Base-by-base conservation (phyloP, 345 rosid species). In the Xanthoceras sorbifolium region DNA sequence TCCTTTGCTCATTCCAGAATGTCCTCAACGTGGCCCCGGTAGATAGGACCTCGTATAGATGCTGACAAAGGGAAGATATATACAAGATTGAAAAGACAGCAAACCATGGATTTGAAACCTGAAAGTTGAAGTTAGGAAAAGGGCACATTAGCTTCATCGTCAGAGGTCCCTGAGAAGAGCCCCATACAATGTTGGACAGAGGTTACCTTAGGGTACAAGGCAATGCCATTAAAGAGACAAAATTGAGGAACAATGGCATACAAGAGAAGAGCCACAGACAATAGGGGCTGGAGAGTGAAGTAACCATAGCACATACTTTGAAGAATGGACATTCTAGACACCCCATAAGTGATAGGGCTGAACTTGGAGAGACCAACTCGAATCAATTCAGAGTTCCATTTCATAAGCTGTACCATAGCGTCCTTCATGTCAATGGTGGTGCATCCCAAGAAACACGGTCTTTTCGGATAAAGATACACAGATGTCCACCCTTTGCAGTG, bases 401-500 rank as follows among this genome's bases (percentile, higher is more conserved):
- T 74, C 28, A 66, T 80, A 11, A 26, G 54, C 52, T 83, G 83
- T 29, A 71, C 36, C 70, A 83, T n/a, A 2, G 73, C 4, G 60
- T 80, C 83, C 29, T 64, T 79, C 76, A 83, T 65, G 28, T 77
- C 69, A 44, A 77, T 57, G 34, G 81, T 55, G 5, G 81, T 64
- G 25, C 9, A 55, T 26, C 86, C 86, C 23, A 74, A 23, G 52
- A 83, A 83, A 46, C 81, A 72, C 26, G 83, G 80, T 34, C 69
- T 80, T 66, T 71, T 17, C 23, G 81, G 86, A 67, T 67, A 36
- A n/a, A 79, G 73, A 18, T 77, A 67, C 9, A 75, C 67, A 0
- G 83, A 83, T 9, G 8, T 80, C 83, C 83, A 77, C 4, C 83
- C 79, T 69, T 74, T 64, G 69, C 79, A 77, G 67, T 83, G 83